These are phyloP conservation scores for Hirsutella minnesotensis DNA, from an alignment of 2,329 filamentous ascomycete genomes.

Conservation along the genomic window DNA sequence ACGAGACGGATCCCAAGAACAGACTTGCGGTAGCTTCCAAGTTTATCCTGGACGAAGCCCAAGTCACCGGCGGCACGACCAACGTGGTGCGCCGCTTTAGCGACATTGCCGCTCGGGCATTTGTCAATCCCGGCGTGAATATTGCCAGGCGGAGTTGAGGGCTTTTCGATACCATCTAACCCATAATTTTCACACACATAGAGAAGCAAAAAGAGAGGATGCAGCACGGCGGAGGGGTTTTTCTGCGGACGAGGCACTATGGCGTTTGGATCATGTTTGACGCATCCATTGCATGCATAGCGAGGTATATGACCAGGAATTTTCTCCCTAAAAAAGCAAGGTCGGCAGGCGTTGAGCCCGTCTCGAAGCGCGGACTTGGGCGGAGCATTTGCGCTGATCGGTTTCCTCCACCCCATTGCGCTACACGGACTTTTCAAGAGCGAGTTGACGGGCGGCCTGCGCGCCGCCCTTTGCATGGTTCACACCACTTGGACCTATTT, in stretches of 20 bases:
- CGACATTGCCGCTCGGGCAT: conserved; percentile 52
- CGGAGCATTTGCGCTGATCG: too few species aligned
- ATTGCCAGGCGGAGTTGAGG: conserved; percentile 18
- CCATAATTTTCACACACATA: not conserved
- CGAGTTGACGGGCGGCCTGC: too few species aligned
- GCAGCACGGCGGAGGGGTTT: not conserved
- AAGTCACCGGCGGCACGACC: conserved; percentile 55
- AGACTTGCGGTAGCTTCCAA: conserved; percentile 58
- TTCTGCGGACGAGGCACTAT: not conserved
- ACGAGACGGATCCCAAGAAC: conserved; percentile 55
- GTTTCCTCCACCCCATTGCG: too few species aligned
- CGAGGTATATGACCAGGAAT: conserved; percentile 1
- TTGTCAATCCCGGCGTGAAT: conserved; percentile 40
- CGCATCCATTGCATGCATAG: conserved; percentile 2
- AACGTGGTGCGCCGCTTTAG: conserved; percentile 62
- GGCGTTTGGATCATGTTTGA: not conserved
- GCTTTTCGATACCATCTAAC: not conserved
- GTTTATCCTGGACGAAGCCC: conserved; percentile 55
- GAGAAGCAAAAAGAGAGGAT: not conserved
- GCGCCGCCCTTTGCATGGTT: too few species aligned
- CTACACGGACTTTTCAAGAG: too few species aligned
- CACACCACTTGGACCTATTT: too few species aligned
- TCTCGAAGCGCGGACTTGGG: not conserved
- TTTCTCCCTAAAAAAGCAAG: not conserved
- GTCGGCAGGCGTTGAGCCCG: not conserved